Conservation (phyloP, 768 basidiomycete genomes). For the Tylopilus sp. region DNA sequence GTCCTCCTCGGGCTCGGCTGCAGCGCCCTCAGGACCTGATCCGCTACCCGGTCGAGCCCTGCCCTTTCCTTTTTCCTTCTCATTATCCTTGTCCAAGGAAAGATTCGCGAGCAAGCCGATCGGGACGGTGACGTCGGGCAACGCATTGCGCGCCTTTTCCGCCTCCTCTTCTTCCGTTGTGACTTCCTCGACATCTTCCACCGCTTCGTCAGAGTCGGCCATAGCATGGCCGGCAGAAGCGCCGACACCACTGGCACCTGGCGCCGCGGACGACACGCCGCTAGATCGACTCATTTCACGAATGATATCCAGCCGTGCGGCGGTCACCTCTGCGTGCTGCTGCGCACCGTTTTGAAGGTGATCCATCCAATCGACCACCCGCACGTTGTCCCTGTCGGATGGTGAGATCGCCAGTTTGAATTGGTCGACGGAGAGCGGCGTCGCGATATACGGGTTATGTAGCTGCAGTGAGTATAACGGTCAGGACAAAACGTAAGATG, state of each 20-base stretch:
- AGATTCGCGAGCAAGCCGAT: slow-evolving; percentile 73
- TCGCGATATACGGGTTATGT: slow-evolving; percentile 78
- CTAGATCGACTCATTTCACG: slow-evolving; percentile 33
- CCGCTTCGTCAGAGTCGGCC: slow-evolving; percentile 41
- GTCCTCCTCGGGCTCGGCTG: slow-evolving; percentile 40
- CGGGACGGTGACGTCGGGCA: slow-evolving; percentile 72
- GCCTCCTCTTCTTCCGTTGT: slow-evolving; percentile 37
- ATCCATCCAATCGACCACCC: slow-evolving; percentile 74
- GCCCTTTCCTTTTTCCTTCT: slow-evolving; percentile 33
- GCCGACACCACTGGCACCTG: background rate
- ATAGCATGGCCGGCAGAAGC: background rate
- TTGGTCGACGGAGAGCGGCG: slow-evolving; percentile 74
- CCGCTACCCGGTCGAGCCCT: slow-evolving; percentile 30
- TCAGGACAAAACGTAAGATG: background rate
- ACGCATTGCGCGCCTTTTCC: slow-evolving; percentile 45
- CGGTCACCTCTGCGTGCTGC: slow-evolving; percentile 40
- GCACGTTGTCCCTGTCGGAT: slow-evolving; percentile 64
- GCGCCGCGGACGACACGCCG: background rate
- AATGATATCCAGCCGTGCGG: slow-evolving; percentile 26
- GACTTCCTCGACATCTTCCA: slow-evolving; percentile 27
- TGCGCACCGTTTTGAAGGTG: slow-evolving; percentile 60
- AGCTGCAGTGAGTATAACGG: slow-evolving; percentile 25
- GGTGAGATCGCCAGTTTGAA: slow-evolving; percentile 77
- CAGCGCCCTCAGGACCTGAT: slow-evolving; percentile 2
- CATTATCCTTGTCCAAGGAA: slow-evolving; percentile 54